Percentiles rank a stretch among this genome's conserved stretches.
These are phyloP conservation scores for Termitomyces sp. DNA, from an alignment of 768 basidiomycete species.

Conservation along the genomic window DNA sequence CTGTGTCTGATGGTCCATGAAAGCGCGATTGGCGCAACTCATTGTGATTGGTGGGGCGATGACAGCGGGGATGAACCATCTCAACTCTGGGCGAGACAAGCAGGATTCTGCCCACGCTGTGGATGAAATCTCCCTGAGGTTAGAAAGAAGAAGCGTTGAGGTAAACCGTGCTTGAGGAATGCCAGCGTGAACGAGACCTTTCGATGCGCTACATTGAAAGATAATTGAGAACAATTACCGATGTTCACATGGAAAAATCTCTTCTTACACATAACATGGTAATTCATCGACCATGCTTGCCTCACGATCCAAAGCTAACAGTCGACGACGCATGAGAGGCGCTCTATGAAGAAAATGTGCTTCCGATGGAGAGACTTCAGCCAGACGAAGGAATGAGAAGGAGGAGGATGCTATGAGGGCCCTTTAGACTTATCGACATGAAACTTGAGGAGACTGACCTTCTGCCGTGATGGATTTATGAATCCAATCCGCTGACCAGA, in stretches of 20 bases:
- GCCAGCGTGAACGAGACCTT: slow-evolving; percentile 38
- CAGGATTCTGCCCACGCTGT: slow-evolving; percentile 70
- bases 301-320: slow-evolving; percentile 45
- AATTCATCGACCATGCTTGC: slow-evolving; percentile 30
- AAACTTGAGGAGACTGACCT: slow-evolving; percentile 34
- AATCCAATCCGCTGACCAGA: slow-evolving; percentile 87
- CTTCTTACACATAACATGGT: slow-evolving; percentile 38
- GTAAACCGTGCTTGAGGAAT: slow-evolving; percentile 31
- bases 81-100: slow-evolving; percentile 71
- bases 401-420: slow-evolving; percentile 35
- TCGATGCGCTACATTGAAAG: slow-evolving; percentile 39
- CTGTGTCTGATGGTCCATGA: slow-evolving; percentile 63
- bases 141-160: slow-evolving; percentile 30
- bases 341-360: slow-evolving; percentile 55
- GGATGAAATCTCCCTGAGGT: slow-evolving; percentile 55
- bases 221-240: slow-evolving; percentile 1
- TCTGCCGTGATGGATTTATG: slow-evolving; percentile 61
- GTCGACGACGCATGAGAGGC: slow-evolving; percentile 51
- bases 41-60: slow-evolving; percentile 80
- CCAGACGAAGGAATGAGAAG: slow-evolving; percentile 77
- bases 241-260: neutral
- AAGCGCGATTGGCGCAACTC: slow-evolving; percentile 71
- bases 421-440: neutral
- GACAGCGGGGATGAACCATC: slow-evolving; percentile 82
- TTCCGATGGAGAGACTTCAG: slow-evolving; percentile 59